Conservation (phyloP, 176 grass and related monocot species). For the Luzula sylvatica region DNA sequence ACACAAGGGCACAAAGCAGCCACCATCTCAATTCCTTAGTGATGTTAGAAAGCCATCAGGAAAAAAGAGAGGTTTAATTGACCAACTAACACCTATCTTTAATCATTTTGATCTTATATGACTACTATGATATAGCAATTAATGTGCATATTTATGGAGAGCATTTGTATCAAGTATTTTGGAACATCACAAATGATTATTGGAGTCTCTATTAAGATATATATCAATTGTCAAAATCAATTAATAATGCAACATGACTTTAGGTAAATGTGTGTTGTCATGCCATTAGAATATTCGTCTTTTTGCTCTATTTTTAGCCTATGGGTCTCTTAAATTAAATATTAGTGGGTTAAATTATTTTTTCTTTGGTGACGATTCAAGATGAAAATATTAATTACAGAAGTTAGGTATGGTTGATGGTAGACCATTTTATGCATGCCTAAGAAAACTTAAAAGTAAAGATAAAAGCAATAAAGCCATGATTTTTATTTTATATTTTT, state of each 20-base stretch:
- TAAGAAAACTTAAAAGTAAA: not conserved
- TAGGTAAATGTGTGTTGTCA: not conserved
- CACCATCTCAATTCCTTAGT: not conserved
- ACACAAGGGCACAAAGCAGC: not conserved
- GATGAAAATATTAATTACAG: slow-evolving; percentile 1
- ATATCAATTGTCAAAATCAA: not conserved
- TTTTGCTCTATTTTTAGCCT: no score
- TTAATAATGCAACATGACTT: not conserved
- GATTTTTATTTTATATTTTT: slow-evolving; percentile 4
- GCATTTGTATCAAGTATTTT: not conserved
- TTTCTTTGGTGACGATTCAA: no score
- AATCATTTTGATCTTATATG: not conserved
- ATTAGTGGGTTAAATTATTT: no score
- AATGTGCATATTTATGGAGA: not conserved
- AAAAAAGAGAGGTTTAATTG: slow-evolving; percentile 8
- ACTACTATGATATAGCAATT: not conserved
- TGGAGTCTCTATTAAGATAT: not conserved
- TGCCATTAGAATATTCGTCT: not conserved
- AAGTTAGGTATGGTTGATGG: not conserved
- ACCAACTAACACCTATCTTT: slow-evolving; percentile 1
- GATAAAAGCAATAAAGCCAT: not conserved
- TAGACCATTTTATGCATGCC: not conserved
- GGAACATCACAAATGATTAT: not conserved
- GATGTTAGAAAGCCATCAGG: not conserved
- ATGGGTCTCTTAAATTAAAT: no score